Base-by-base conservation (phyloP, 2,329 filamentous ascomycete genomes). In the Colletotrichum truncatum region DNA sequence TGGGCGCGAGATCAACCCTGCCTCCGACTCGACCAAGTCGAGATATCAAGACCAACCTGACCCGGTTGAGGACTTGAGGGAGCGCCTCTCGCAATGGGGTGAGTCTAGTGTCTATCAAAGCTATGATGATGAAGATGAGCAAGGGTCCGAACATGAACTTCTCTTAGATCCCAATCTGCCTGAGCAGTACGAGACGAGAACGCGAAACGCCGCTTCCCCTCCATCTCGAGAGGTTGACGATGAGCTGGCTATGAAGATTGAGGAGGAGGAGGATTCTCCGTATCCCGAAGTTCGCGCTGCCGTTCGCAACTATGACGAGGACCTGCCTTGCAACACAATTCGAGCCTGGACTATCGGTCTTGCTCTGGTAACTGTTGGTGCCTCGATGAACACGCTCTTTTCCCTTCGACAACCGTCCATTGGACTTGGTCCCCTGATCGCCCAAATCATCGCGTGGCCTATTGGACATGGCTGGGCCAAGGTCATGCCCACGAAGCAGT, bases 231-330 rank as follows among this genome's bases (percentile, higher is more conserved):
- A 73, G 54, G 73, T 72, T 28, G 74, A 75, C 49, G 75, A 80
- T 21, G 64, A 69, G 23, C 23, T 68, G 21, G 49, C 71, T 6
- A 80, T 80, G 60, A 74, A 77, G n/a, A 75, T 72, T 4, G 79
- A 81, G 32, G 81, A 83, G 6, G 75, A 79, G 28, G 85, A 88
- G 64, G 80, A 89, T 73, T 91, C 89, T 3, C 89, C 89, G 0
- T 91, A 91, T 70, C 85, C 88, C 26, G 89, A 91, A 75, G 88
- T 90, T 51, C 82, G 87, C 48, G 87, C 89, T 32, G 88, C 89
- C 7, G 88, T 91, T 3, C 81, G 81, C 55, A 90, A 90, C 73
- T 87, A 86, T 69, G 89, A 91, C 73, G 85, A 91, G 70, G 85
- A 89, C 48, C 73, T 90, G 25, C 89, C 89, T 1, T 89, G 87